Evolutionary conservation across 2,329 filamentous ascomycete genomes (phyloP), one percentile per base, ranked within the genome.

Genomic region (Aspergillus udagawae): DNA sequence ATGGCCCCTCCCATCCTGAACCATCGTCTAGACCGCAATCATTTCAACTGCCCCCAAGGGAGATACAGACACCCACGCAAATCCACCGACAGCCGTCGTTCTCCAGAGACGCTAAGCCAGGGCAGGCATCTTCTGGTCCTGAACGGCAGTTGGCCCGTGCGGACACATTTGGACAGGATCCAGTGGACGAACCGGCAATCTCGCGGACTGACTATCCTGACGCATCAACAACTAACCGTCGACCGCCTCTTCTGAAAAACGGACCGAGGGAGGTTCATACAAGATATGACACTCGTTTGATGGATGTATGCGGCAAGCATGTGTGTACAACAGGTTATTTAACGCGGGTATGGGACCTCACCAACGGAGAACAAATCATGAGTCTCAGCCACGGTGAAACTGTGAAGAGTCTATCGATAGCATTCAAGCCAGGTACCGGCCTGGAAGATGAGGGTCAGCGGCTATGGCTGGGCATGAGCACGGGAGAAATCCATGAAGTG

Each of bases 401-500:
- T 1, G 81, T 91, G 60, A 96, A 90, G 70, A 88, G 90, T 7
- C 88, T 91, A 1, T 86, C 92, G 1, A 79, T 97, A 5, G 83
- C 86, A 0, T 99, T 99, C 75, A 95, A 96, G 70, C 92, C 93
- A 2, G 89, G 88, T 1, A 79, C 82, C 2, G 85, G 89, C 61
- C 83, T 93, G 1, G 85, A 91, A 57, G 86, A 92, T 49, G 93
- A 97, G 73, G 93, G 92, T 5, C 83, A 83, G 54, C 83, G 86
- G 14, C 65, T 99, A 25, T 99, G 94, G 94, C 84, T 97, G 32
- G 94, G 94, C 7, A 97, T 89, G 47, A 96, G 89, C 64, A 80
- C 85, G 6, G 94, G 94, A 50, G 94, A 99, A 61, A 80, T 99
- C 42, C 85, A 92, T 70, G 94, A 99, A 75, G 83, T 96, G 48